These are phyloP conservation scores for Cenococcum geophilum DNA, from an alignment of 495 filamentous ascomycete species.

Conservation along the genomic window DNA sequence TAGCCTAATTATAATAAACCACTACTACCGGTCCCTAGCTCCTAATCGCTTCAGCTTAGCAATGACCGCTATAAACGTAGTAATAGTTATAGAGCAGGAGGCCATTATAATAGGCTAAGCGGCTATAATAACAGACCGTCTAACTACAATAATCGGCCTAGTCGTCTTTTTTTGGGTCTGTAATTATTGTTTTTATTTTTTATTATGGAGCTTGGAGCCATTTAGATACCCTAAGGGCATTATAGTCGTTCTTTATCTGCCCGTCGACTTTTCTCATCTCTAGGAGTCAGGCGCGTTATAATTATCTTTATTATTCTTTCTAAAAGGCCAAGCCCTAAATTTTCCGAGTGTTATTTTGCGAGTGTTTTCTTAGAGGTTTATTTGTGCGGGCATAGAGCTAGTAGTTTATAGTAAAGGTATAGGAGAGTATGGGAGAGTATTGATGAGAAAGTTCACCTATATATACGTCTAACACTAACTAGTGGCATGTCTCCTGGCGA, in stretches of 20 bases:
- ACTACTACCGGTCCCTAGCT: conserved; percentile 26
- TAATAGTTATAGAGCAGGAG: conserved; percentile 5
- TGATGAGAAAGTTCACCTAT: not conserved
- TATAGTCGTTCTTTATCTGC: not conserved
- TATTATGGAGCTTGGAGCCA: conserved; percentile 8
- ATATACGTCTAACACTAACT: no score
- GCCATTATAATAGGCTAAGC: conserved; percentile 6
- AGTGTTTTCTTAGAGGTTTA: not conserved
- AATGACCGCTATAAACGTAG: conserved; percentile 29
- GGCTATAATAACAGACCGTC: conserved; percentile 29
- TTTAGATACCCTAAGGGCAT: conserved; percentile 1
- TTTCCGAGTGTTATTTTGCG: no score
- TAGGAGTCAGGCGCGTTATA: not conserved
- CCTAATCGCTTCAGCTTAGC: conserved; percentile 25
- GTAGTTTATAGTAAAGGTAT: not conserved
- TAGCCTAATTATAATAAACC: conserved; percentile 37
- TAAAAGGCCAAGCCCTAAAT: not conserved
- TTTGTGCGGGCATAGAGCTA: not conserved
- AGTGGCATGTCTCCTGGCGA: no score
- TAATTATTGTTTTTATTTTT: not conserved
- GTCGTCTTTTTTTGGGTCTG: not conserved
- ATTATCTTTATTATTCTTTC: not conserved
- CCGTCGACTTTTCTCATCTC: not conserved
- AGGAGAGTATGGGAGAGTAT: not conserved
- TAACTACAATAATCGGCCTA: conserved; percentile 18